Conservation (phyloP, 163 green algal species). For the Chlorella variabilis region DNA sequence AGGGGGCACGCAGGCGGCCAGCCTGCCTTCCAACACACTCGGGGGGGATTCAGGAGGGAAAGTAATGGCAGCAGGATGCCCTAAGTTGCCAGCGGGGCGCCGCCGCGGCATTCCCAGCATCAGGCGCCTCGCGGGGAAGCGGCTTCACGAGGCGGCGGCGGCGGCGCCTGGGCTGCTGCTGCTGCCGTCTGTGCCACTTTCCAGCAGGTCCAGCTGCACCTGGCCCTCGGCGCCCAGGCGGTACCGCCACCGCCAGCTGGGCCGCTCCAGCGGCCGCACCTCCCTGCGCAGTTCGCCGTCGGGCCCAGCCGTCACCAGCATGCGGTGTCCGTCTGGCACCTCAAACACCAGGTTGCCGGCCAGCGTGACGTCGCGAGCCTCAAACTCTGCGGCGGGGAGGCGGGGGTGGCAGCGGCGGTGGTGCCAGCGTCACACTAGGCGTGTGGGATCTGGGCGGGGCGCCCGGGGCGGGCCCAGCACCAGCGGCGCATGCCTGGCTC, state of each 20-base stretch:
- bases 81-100: too few relatives aligned
- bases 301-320: conserved; percentile 55
- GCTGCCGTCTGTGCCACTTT: too few relatives aligned
- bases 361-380: conserved; percentile 83
- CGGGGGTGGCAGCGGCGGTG: too few relatives aligned
- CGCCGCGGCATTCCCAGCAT: too few relatives aligned
- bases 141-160: too few relatives aligned
- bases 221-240: conserved; percentile 14
- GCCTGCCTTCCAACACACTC: too few relatives aligned
- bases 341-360: conserved; percentile 68
- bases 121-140: too few relatives aligned
- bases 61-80: too few relatives aligned
- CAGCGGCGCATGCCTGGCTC: background rate
- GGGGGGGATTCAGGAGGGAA: too few relatives aligned
- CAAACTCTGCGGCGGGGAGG: conserved; percentile 83
- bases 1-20: too few relatives aligned
- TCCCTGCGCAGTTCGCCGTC: conserved; percentile 10
- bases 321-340: conserved; percentile 71
- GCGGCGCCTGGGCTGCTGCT: too few relatives aligned
- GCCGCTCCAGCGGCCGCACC: conserved; percentile 38
- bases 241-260: conserved; percentile 66
- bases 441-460: too few relatives aligned
- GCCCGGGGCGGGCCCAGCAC: background rate
- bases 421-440: background rate
- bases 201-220: conserved; percentile 26